Evolutionary conservation across 2,329 filamentous ascomycete species (phyloP).

Genomic region (Penicillium sp.): DNA sequence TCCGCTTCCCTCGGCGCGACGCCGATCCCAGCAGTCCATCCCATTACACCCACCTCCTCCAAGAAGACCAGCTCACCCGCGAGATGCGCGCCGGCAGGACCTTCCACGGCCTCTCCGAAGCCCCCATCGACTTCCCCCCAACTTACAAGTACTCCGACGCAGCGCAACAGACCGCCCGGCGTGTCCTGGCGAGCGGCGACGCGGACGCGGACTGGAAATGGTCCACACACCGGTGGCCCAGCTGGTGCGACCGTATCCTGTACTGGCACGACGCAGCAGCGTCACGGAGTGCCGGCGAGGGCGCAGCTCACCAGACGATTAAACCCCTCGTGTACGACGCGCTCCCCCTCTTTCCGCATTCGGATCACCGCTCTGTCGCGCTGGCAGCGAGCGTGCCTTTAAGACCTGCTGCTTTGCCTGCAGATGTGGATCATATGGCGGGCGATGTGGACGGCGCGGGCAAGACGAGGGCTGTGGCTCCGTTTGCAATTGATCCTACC

Average conservation of each 20-base stretch:
- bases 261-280: slow-evolving; percentile 67
- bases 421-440: slow-evolving; percentile 32
- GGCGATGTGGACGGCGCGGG: slow-evolving; percentile 9
- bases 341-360: slow-evolving; percentile 76
- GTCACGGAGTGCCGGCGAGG: slow-evolving; percentile 48
- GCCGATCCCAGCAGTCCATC: slow-evolving; percentile 53
- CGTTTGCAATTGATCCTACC: slow-evolving; percentile 59
- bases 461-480: slow-evolving; percentile 50
- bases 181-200: slow-evolving; percentile 24
- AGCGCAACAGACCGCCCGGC: slow-evolving; percentile 42
- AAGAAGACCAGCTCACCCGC: slow-evolving; percentile 74
- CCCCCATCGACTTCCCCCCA: slow-evolving; percentile 75
- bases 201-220: slow-evolving; percentile 64
- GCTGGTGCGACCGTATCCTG: slow-evolving; percentile 90
- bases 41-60: slow-evolving; percentile 69
- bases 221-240: slow-evolving; percentile 80
- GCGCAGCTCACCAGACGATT: slow-evolving; percentile 39
- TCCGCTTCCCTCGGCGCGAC: slow-evolving; percentile 64
- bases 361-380: slow-evolving; percentile 84
- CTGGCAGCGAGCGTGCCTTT: slow-evolving; percentile 70
- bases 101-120: slow-evolving; percentile 77
- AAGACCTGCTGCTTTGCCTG: slow-evolving; percentile 33
- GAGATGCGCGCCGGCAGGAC: slow-evolving; percentile 71
- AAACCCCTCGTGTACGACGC: slow-evolving; percentile 66
- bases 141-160: slow-evolving; percentile 82